Base-by-base conservation (phyloP, 768 basidiomycete species). In the Calocera viscosa region DNA sequence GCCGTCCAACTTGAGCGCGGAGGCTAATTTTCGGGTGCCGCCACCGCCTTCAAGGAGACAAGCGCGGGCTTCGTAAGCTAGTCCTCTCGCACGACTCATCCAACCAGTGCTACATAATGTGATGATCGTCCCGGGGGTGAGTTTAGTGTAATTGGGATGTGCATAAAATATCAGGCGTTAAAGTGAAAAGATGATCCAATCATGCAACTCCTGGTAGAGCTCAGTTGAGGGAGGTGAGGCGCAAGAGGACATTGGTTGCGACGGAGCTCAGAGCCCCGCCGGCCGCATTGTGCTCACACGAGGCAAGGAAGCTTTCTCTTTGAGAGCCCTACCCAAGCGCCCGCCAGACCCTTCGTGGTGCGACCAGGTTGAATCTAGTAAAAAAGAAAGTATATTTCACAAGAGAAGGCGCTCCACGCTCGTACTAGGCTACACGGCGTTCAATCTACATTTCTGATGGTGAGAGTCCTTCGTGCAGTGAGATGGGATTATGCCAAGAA, bases 1-100 rank as follows among this genome's bases (percentile, higher is more conserved):
- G 53, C 53, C 16, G 19, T 60, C 53, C 11, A 60, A 60, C 53
- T 60, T 60, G 53, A 49, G 53, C 30, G 53, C 53, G 53, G 53
- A 32, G 22, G 30, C 53, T 16, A 60, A 60, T 28, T 60, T 60
- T 60, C 53, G 24, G 30, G 7, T 11, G 30, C 53, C 53, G 53
- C 53, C 53, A 60, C 53, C 19, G 11, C 22, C 30, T 16, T n/a
- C 35, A 38, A 5, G 14, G 7, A 38, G 14, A 38, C 7, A 38
- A 14, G 35, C 7, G 35, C 35, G 35, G 35, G 14, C 35, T 38
- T 5, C 35, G 7, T 38, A 38, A 38, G 35, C 35, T 38, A 38
- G 14, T 38, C 35, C 5, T 38, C 35, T 38, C 35, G 35, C 14
- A 5, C 35, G 35, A 38, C 35, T 38, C 35, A 38, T 38, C 35